Evolutionary conservation across 306 rosid species (phyloP), one percentile per base, ranked within the genome.

Genomic region (Lotus japonicus): DNA sequence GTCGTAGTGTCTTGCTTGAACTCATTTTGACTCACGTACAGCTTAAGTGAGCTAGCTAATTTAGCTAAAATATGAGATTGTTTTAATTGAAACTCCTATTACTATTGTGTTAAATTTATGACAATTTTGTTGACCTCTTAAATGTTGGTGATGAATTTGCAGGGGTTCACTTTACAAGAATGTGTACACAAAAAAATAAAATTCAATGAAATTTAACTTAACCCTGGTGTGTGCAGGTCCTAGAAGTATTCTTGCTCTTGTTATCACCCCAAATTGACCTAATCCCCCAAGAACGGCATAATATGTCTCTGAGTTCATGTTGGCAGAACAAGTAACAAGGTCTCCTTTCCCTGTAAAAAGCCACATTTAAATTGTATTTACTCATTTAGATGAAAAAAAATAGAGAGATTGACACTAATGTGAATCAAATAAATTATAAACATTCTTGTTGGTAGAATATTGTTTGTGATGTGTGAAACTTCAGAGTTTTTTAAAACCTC

Each of bases 181-280:
- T 17, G 49, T 46, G 1, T 8, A 4, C 15, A 5, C 0, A 8
- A 12, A 8, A 8, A 13, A 3, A 10, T 9, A 7, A 19, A 7
- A n/a, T n/a, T n/a, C n/a, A n/a, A 5, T 41, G n/a, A 33, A 36
- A 64, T 51, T 42, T 84, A n/a, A n/a, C n/a, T n/a, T n/a, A n/a
- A 50, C 97, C 85, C 80, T 87, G 0, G 39, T 79, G 0, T 89
- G 90, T 31, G 92, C 82, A 3, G 83, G 51, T 5, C 63, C 71
- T 5, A 89, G 78, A 70, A 86, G 65, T 52, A 92, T 85, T 78
- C 95, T 87, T 61, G 95, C 98, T 78, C 96, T 80, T 12, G 92
- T 84, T 61, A 92, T 85, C 1, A 92, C 60, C 1, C 98, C 95
- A 58, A 92, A 87, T 65, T 92, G 95, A 13, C 98, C 98, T 71